These are phyloP conservation scores for Fusarium citri DNA, from an alignment of 2,329 filamentous ascomycete species.

Conservation along the genomic window DNA sequence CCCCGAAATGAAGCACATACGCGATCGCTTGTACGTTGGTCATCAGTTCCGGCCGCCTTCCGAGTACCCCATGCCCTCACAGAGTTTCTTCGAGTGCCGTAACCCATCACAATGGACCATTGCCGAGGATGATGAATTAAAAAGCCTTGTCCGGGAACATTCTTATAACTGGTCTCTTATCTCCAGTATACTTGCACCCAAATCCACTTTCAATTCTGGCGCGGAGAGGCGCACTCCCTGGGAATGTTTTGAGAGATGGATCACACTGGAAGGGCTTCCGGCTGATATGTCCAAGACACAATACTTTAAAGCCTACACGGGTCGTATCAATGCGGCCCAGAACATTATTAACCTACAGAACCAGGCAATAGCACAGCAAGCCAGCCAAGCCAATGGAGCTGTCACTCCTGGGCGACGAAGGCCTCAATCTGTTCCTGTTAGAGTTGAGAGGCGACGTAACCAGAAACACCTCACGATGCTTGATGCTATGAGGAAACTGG, in stretches of 20 bases:
- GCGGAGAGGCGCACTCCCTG: conserved; percentile 92
- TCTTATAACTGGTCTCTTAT: conserved; percentile 99
- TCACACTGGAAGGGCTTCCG: conserved; percentile 88
- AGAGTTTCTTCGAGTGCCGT: conserved; percentile 89
- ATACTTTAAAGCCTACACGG: conserved; percentile 84
- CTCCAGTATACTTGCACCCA: conserved; percentile 79
- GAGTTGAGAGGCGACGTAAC: conserved; percentile 87
- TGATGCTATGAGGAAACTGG: conserved; percentile 94
- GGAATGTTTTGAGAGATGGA: conserved; percentile 99
- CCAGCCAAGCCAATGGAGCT: conserved; percentile 54
- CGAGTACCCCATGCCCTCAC: conserved; percentile 89
- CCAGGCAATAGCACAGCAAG: conserved; percentile 63
- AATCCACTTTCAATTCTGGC: conserved; percentile 83
- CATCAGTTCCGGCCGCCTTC: conserved; percentile 94
- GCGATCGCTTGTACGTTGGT: conserved; percentile 88
- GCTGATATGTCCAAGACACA: conserved; percentile 94
- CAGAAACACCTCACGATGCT: conserved; percentile 89
- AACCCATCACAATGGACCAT: conserved; percentile 91
- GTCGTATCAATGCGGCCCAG: conserved; percentile 70
- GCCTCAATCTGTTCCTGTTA: conserved; percentile 77
- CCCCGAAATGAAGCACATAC: conserved; percentile 87
- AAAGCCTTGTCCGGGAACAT: conserved; percentile 86
- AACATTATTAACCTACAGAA: conserved; percentile 65
- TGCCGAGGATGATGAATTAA: conserved; percentile 90
- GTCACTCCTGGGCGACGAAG: conserved; percentile 67